A percentile compares a stretch with the other conserved stretches of the same genome.
phyloP scores from a whole-genome alignment of 2,329 filamentous ascomycete species.

The Leptographium galeiforme region DNA sequence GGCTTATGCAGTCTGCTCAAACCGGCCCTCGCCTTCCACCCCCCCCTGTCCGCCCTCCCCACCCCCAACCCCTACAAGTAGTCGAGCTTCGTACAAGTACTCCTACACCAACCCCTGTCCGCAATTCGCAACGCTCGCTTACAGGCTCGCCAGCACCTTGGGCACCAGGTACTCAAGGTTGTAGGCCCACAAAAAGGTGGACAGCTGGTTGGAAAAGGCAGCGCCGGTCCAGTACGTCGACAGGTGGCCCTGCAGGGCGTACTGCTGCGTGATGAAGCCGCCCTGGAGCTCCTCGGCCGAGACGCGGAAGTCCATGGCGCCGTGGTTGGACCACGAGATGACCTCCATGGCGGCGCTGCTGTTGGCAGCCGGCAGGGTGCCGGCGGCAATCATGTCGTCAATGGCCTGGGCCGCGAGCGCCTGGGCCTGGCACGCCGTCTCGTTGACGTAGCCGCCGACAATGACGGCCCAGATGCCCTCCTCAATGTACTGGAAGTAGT shows the following conservation, averaged over 20 bases:
- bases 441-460: constrained; percentile 13
- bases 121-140: background rate
- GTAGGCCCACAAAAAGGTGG: constrained; percentile 20
- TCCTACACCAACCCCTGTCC: no score
- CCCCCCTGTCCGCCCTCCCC: no score
- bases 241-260: constrained; percentile 23
- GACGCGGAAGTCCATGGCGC: constrained; percentile 19
- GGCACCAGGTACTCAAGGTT: constrained; percentile 9
- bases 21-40: no score
- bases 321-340: constrained; percentile 18
- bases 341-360: constrained; percentile 10
- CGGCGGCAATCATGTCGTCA: constrained; percentile 12
- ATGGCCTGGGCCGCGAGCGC: constrained; percentile 13
- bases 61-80: no score
- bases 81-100: no score
- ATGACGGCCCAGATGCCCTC: constrained; percentile 16
- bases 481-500: constrained; percentile 16
- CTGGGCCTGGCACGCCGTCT: constrained; percentile 13
- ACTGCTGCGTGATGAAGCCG: constrained; percentile 22
- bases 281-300: constrained; percentile 15
- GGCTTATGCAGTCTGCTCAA: no score
- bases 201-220: constrained; percentile 19
- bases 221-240: constrained; percentile 28
- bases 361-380: constrained; percentile 11
- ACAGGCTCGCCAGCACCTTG: background rate